Percentiles rank a stretch among this genome's conserved stretches.
These are phyloP conservation scores for Penicillium sp. DNA, from an alignment of 2,329 filamentous ascomycete species.

Conservation along the genomic window DNA sequence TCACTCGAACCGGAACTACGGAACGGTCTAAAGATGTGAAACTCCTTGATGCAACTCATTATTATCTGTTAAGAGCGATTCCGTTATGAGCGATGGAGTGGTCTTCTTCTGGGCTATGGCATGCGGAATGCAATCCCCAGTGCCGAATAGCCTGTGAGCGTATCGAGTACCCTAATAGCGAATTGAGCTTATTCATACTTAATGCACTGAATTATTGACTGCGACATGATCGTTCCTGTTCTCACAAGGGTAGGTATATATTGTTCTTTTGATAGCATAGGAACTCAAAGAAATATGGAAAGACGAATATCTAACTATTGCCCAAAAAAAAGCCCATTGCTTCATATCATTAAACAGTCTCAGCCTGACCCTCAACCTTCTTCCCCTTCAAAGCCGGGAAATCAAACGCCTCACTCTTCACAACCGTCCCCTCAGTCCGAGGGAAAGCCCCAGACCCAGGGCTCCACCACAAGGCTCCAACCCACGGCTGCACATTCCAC, in stretches of 20 bases:
- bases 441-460: slow-evolving; percentile 50
- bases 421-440: slow-evolving; percentile 54
- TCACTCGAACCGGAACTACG: slow-evolving; percentile 25
- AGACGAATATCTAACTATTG: neutral
- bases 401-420: slow-evolving; percentile 53
- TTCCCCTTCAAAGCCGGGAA: slow-evolving; percentile 58
- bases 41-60: neutral
- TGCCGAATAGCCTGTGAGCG: neutral
- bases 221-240: neutral
- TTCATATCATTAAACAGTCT: neutral
- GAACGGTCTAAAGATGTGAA: slow-evolving; percentile 17
- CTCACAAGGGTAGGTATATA: neutral
- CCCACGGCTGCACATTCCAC: slow-evolving; percentile 98
- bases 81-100: neutral
- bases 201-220: neutral
- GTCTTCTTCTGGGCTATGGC: neutral
- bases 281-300: neutral
- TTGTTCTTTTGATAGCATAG: neutral
- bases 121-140: neutral
- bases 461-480: slow-evolving; percentile 84
- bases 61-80: neutral
- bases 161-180: neutral
- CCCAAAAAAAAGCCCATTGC: neutral
- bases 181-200: neutral
- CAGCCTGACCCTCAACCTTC: slow-evolving; percentile 13